Percentiles rank a stretch among this genome's conserved stretches.
These are phyloP conservation scores for Arachnopeziza araneosa DNA, from an alignment of 2,329 filamentous ascomycete genomes.

Conservation along the genomic window DNA sequence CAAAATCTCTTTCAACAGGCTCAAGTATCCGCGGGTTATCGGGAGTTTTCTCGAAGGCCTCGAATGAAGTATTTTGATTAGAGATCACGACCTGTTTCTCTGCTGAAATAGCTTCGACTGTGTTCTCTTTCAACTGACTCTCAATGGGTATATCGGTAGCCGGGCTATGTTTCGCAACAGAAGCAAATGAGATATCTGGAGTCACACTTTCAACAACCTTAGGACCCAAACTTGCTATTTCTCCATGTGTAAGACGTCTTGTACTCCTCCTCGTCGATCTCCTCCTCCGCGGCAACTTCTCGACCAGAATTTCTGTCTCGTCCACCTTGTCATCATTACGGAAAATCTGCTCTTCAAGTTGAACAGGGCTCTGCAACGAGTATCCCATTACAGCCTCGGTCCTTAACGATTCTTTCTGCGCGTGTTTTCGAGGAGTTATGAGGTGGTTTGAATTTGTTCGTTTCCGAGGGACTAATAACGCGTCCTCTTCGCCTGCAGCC, in stretches of 20 bases:
- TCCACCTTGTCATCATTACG: constrained; percentile 1
- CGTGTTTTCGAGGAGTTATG: constrained; percentile 28
- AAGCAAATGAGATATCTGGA: constrained; percentile 1
- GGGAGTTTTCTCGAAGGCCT: not conserved
- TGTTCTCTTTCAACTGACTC: not conserved
- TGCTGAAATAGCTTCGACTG: not conserved
- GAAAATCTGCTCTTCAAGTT: not conserved
- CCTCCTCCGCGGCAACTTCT: constrained; percentile 14
- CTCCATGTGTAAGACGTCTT: constrained; percentile 8
- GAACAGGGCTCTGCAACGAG: not conserved
- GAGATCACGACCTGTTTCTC: not conserved
- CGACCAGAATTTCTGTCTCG: not conserved
- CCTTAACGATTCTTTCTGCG: constrained; percentile 3
- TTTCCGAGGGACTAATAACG: constrained; percentile 27
- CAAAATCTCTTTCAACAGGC: not conserved
- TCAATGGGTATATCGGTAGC: not conserved
- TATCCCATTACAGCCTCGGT: not conserved
- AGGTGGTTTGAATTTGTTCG: constrained; percentile 30
- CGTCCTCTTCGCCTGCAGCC: constrained; percentile 8
- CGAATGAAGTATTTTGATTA: not conserved
- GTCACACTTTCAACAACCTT: not conserved
- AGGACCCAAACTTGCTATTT: not conserved
- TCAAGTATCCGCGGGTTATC: not conserved
- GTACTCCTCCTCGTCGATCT: constrained; percentile 23
- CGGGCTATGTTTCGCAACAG: not conserved